Evolutionary conservation across 192 early-diverging fungal species (phyloP).

Genomic region (Coemansia pectinata): DNA sequence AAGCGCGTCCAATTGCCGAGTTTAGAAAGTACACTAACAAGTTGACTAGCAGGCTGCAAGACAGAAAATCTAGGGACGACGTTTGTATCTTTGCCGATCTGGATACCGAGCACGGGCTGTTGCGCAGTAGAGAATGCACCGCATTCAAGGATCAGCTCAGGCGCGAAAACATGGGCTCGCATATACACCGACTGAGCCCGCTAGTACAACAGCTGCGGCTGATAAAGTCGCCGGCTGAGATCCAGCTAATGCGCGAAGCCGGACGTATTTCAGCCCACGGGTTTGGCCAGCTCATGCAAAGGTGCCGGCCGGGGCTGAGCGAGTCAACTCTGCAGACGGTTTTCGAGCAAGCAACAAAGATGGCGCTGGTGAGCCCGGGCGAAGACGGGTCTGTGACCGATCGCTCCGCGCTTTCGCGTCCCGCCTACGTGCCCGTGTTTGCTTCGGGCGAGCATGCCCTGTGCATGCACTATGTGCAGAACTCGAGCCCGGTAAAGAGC

Average conservation of each 20-base stretch:
- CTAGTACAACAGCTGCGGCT: conserved; percentile 72
- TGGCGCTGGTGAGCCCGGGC: conserved; percentile 44
- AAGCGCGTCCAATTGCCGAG: conserved; percentile 49
- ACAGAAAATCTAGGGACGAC: neutral
- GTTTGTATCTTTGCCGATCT: conserved; percentile 29
- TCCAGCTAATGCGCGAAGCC: conserved; percentile 73
- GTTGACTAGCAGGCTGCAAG: conserved; percentile 11
- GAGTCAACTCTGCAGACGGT: conserved; percentile 78
- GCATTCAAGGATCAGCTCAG: conserved; percentile 14
- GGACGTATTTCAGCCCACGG: conserved; percentile 77
- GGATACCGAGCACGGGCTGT: conserved; percentile 25
- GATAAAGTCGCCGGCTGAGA: conserved; percentile 78
- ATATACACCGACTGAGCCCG: conserved; percentile 57
- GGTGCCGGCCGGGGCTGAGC: conserved; percentile 65
- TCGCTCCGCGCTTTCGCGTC: conserved; percentile 34
- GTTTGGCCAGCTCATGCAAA: conserved; percentile 77
- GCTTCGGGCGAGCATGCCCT: conserved; percentile 89
- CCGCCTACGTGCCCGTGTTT: conserved; percentile 96
- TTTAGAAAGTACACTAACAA: conserved; percentile 20
- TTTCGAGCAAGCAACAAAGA: conserved; percentile 69
- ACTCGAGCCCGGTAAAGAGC: conserved; percentile 62
- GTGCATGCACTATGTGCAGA: conserved; percentile 94
- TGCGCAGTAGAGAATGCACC: conserved; percentile 28
- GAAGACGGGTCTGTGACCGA: conserved; percentile 43
- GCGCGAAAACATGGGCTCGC: conserved; percentile 24